A percentile compares a stretch with the other conserved stretches of the same genome.
These are phyloP conservation scores for Metarhizium brunneum DNA, from an alignment of 2,329 filamentous ascomycete genomes.

Conservation along the genomic window DNA sequence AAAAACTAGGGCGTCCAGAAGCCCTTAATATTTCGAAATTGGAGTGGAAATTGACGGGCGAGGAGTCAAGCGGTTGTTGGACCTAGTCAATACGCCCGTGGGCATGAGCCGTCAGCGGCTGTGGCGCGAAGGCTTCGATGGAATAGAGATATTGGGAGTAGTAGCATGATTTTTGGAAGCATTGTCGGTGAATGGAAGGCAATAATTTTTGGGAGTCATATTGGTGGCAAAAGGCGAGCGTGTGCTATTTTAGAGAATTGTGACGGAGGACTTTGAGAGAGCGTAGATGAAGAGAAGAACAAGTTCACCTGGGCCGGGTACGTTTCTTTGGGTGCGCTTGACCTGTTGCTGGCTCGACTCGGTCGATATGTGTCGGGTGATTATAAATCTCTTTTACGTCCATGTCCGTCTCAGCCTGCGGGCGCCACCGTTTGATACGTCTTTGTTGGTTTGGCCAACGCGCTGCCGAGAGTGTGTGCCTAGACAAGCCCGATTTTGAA, in stretches of 20 bases:
- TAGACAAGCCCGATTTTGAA: no score
- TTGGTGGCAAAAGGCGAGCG: conserved; percentile 3
- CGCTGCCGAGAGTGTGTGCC: no score
- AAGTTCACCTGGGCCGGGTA: background rate
- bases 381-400: background rate
- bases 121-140: background rate
- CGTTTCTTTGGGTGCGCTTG: background rate
- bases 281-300: background rate
- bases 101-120: background rate
- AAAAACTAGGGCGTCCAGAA: background rate
- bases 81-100: background rate
- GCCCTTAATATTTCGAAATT: background rate
- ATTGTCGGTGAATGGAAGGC: background rate
- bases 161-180: background rate
- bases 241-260: conserved; percentile 3
- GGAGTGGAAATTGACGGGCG: background rate
- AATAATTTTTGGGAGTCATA: conserved; percentile 1
- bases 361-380: background rate
- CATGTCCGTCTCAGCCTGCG: background rate
- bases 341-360: background rate
- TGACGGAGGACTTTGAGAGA: background rate
- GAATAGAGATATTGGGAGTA: background rate
- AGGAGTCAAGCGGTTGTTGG: background rate
- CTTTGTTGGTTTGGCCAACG: background rate
- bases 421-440: background rate